Conservation (phyloP, 768 basidiomycete genomes). For the Xerocomus potaroensis region DNA sequence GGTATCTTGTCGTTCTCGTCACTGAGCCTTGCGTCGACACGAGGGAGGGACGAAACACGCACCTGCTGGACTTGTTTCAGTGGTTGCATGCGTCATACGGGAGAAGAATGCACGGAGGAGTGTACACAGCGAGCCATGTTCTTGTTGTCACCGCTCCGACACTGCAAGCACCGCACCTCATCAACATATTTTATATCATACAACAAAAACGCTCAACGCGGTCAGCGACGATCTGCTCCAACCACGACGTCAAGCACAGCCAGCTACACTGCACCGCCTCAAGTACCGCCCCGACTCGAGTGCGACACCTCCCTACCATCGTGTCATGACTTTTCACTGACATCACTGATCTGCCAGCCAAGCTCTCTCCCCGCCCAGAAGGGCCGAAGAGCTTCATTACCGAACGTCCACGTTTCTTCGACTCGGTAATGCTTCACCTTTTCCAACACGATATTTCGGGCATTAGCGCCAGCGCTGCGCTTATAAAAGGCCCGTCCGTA, state of each 20-base stretch:
- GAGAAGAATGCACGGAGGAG: neutral
- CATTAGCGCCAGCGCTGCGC: slow-evolving; percentile 28
- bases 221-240: too few species aligned
- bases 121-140: slow-evolving; percentile 12
- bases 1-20: slow-evolving; percentile 29
- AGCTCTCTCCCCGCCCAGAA: slow-evolving; percentile 86
- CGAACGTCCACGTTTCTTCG: slow-evolving; percentile 42
- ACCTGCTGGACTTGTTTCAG: slow-evolving; percentile 9
- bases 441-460: slow-evolving; percentile 40
- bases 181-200: too few species aligned
- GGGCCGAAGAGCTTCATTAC: slow-evolving; percentile 60
- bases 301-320: slow-evolving; percentile 14
- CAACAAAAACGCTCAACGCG: too few species aligned
- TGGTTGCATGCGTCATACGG: slow-evolving; percentile 8
- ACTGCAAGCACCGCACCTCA: too few species aligned
- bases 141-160: too few species aligned
- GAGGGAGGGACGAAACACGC: slow-evolving; percentile 5
- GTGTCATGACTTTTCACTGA: slow-evolving; percentile 10
- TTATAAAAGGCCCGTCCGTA: slow-evolving; percentile 82
- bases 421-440: slow-evolving; percentile 39
- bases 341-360: slow-evolving; percentile 57
- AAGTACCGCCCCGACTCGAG: slow-evolving; percentile 8
- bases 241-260: slow-evolving; percentile 12
- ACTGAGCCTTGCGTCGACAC: neutral
- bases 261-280: slow-evolving; percentile 20